Percentiles rank a stretch among this genome's conserved stretches.
phyloP scores from a whole-genome alignment of 345 rosid species.

The Jatropha curcas region DNA sequence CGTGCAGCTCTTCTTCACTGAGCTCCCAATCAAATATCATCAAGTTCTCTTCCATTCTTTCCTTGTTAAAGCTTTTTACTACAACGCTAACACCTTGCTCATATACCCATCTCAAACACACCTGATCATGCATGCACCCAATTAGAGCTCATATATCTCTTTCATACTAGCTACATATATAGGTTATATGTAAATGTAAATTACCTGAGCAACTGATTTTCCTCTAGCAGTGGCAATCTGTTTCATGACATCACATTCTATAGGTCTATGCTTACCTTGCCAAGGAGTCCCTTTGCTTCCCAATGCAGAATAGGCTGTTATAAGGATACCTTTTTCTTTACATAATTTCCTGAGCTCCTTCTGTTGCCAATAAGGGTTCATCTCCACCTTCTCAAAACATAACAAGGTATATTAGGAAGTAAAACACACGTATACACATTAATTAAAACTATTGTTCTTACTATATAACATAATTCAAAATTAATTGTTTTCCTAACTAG shows the following conservation, averaged over 20 bases:
- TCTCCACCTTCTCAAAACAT: constrained; percentile 33
- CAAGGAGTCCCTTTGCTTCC: constrained; percentile 37
- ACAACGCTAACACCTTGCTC: constrained; percentile 37
- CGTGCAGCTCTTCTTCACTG: constrained; percentile 21
- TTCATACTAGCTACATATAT: too few relatives aligned
- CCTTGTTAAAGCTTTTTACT: constrained; percentile 35
- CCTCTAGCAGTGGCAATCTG: constrained; percentile 35
- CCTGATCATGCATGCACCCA: too few relatives aligned
- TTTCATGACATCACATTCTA: constrained; percentile 29
- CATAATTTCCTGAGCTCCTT: constrained; percentile 33
- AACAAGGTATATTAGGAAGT: too few relatives aligned
- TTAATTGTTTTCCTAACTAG: too few relatives aligned
- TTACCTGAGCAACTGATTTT: constrained; percentile 39
- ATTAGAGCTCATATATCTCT: too few relatives aligned
- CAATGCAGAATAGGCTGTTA: constrained; percentile 39
- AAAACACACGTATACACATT: too few relatives aligned
- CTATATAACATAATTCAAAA: too few relatives aligned
- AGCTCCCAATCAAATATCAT: constrained; percentile 33
- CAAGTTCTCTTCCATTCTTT: constrained; percentile 31
- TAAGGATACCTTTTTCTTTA: constrained; percentile 27
- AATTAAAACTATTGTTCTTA: too few relatives aligned
- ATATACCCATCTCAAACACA: constrained; percentile 36
- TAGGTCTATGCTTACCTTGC: constrained; percentile 32
- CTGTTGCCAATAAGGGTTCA: constrained; percentile 41
- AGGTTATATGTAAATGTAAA: background rate